phyloP scores from a whole-genome alignment of 2,329 filamentous ascomycete genomes.

The Orbilia javanica region DNA sequence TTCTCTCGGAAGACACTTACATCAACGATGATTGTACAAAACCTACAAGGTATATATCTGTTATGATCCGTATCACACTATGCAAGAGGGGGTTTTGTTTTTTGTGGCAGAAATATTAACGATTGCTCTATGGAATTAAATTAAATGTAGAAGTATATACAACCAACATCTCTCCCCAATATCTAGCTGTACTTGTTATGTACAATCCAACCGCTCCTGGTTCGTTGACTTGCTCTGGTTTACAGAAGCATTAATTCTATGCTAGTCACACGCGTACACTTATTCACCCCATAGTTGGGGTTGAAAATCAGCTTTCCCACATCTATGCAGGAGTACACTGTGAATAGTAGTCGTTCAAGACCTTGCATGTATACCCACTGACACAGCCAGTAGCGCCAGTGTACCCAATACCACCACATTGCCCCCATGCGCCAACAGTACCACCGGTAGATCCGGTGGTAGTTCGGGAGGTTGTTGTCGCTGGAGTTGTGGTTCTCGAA shows the following conservation, averaged over 20 bases:
- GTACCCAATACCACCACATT: conserved; percentile 62
- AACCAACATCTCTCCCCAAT: not conserved
- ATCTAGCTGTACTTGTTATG: not conserved
- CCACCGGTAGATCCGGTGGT: conserved; percentile 17
- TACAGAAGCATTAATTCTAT: not conserved
- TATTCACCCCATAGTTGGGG: not conserved
- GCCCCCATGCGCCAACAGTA: conserved; percentile 26
- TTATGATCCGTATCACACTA: not conserved
- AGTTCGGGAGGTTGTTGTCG: conserved; percentile 30
- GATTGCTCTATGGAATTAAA: not conserved
- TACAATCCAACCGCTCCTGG: not conserved
- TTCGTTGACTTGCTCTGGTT: not conserved
- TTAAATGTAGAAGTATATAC: not conserved
- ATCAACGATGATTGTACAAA: no score
- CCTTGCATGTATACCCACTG: conserved; percentile 61
- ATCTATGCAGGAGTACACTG: conserved; percentile 54
- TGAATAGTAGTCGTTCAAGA: conserved; percentile 59
- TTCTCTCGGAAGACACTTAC: not conserved
- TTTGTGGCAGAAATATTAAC: not conserved
- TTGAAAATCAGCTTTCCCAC: no score
- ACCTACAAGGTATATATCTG: not conserved
- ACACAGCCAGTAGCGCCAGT: conserved; percentile 63
- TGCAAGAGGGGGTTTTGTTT: not conserved
- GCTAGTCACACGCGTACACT: not conserved
- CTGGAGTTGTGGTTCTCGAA: conserved; percentile 2